Evolutionary conservation across 257 asterid genomes (phyloP), one percentile per base, ranked within the genome.

Genomic region (Plantago ovata): DNA sequence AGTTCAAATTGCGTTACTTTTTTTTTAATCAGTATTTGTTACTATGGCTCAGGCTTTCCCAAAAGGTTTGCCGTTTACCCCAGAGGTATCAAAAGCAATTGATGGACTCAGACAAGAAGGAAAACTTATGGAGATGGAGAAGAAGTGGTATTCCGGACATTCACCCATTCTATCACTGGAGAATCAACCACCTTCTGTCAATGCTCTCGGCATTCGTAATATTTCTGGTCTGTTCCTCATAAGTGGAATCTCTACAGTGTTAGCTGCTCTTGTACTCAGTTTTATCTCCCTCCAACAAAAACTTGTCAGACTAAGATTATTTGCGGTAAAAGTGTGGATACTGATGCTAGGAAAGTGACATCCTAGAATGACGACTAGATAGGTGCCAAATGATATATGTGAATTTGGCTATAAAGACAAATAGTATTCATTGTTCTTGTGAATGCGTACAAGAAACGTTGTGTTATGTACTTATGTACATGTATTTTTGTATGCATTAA

Each of bases 21-120:
- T n/a, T n/a, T n/a, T n/a, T n/a, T n/a, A n/a, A n/a, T n/a, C n/a
- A n/a, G n/a, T n/a, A n/a, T n/a, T n/a, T n/a, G n/a, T n/a, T n/a
- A n/a, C n/a, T n/a, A n/a, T n/a, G n/a, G 2, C 13, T 12, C 67
- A 79, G 85, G 79, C 66, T 22, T 75, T 79, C 38, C 69, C 21
- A 22, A 75, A 75, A 50, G 79, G 77, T 53, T 64, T 75, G 0
- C 69, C 69, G 0, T 40, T 75, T 54, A 81, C 64, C 41, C 71
- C 43, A 9, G 75, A 79, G 22, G 13, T 79, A 32, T 75, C 85
- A 28, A 61, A 24, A 54, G 75, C 69, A 51, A 79, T 79, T 38
- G 32, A 58, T 4, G 54, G 63, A 44, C 71, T 79, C 13, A 67
- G 85, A 61, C 79, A 70, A 49, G 70, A 66, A 41, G 76, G 79